Evolutionary conservation across 345 rosid genomes (phyloP).

Genomic region (Adansonia digitata): DNA sequence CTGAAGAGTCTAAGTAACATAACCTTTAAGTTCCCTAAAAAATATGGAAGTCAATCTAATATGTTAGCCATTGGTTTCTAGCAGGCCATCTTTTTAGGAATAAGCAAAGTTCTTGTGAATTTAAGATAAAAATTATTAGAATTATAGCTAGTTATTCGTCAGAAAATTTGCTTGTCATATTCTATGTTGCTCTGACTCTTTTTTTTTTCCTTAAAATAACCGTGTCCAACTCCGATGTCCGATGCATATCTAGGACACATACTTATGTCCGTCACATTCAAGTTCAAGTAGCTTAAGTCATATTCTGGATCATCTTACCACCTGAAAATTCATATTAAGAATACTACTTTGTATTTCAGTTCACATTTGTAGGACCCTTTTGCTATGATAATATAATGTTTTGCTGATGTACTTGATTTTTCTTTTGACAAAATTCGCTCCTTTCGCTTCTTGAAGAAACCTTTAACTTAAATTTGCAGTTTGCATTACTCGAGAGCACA

Average conservation of each 20-base stretch:
- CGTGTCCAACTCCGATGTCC: too few relatives aligned
- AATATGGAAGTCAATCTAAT: not conserved
- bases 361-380: not conserved
- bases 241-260: too few relatives aligned
- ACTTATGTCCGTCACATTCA: too few relatives aligned
- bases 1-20: too few relatives aligned
- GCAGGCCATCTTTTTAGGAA: not conserved
- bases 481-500: slow-evolving; percentile 62
- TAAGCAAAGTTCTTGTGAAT: not conserved
- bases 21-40: not conserved
- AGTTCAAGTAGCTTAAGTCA: too few relatives aligned
- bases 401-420: slow-evolving; percentile 1
- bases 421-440: not conserved
- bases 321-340: not conserved
- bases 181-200: too few relatives aligned
- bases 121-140: not conserved
- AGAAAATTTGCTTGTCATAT: not conserved
- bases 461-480: slow-evolving; percentile 32
- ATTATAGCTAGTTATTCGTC: not conserved
- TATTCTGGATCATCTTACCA: not conserved
- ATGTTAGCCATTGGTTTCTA: not conserved
- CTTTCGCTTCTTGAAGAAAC: not conserved
- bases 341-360: not conserved
- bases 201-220: too few relatives aligned
- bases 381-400: not conserved